Percentiles rank a stretch among this genome's conserved stretches.
These are phyloP conservation scores for Theobroma grandiflorum DNA, from an alignment of 441 rosid species.

Conservation along the genomic window DNA sequence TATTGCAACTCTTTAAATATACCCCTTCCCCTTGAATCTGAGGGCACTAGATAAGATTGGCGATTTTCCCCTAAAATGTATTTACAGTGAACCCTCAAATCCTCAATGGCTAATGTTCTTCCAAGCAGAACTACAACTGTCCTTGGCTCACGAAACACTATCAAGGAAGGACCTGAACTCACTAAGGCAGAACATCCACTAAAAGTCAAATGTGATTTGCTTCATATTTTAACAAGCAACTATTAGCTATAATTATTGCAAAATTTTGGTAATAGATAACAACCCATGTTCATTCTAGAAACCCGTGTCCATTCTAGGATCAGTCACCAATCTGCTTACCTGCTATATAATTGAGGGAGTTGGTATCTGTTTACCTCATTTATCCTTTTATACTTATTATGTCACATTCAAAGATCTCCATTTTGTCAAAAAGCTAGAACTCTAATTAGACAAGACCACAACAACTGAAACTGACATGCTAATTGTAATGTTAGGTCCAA, in stretches of 20 bases:
- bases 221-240: conserved; percentile 2
- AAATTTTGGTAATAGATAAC: background rate
- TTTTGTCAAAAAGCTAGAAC: background rate
- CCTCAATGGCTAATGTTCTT: background rate
- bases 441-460: background rate
- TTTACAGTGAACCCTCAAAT: background rate
- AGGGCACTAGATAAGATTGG: background rate
- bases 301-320: conserved; percentile 22
- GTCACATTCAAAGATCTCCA: background rate
- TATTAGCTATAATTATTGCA: conserved; percentile 14
- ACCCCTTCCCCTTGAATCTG: background rate
- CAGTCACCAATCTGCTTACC: conserved; percentile 19
- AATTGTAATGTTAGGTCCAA: conserved; percentile 24
- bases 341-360: conserved; percentile 13
- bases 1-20: no score
- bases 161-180: background rate
- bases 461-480: conserved; percentile 17
- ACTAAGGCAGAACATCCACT: background rate
- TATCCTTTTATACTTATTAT: background rate
- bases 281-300: conserved; percentile 19
- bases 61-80: background rate
- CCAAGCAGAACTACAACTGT: background rate
- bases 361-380: conserved; percentile 15
- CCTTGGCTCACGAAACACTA: background rate
- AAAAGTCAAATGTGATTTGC: background rate